A percentile compares a stretch with the other conserved stretches of the same genome.
phyloP scores from a whole-genome alignment of 2,329 filamentous ascomycete genomes.

The Beauveria caledonica region DNA sequence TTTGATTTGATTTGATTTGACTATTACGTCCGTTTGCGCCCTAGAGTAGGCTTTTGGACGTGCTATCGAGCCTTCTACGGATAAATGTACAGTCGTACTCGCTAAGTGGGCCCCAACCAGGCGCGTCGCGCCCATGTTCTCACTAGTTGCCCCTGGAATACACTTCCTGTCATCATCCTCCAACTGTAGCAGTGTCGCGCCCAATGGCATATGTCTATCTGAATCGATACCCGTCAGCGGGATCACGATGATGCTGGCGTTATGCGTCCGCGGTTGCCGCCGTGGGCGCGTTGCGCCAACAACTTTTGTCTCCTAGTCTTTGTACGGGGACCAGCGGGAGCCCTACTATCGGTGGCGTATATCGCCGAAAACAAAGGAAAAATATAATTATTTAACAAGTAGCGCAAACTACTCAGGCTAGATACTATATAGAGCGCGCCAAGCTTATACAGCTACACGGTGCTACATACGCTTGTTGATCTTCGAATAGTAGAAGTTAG shows the following conservation, averaged over 20 bases:
- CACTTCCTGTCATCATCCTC: conserved; percentile 1
- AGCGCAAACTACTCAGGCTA: background rate
- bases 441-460: background rate
- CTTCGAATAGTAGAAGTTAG: background rate
- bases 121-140: background rate
- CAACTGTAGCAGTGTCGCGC: background rate
- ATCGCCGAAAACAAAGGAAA: background rate
- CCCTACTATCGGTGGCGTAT: background rate
- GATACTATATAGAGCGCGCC: background rate
- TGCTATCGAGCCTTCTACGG: background rate
- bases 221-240: background rate
- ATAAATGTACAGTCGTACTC: background rate
- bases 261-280: background rate
- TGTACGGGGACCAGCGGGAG: background rate
- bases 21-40: background rate
- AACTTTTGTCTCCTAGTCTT: background rate
- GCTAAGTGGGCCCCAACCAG: background rate
- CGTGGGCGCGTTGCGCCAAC: background rate
- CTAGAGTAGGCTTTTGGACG: background rate
- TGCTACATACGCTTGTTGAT: no score
- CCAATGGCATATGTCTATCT: background rate
- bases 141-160: background rate
- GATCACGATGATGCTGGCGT: background rate
- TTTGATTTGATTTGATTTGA: conserved; percentile 2
- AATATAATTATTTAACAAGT: background rate